Conservation (phyloP, 164 flowering plant genomes). For the Malania oleifera region DNA sequence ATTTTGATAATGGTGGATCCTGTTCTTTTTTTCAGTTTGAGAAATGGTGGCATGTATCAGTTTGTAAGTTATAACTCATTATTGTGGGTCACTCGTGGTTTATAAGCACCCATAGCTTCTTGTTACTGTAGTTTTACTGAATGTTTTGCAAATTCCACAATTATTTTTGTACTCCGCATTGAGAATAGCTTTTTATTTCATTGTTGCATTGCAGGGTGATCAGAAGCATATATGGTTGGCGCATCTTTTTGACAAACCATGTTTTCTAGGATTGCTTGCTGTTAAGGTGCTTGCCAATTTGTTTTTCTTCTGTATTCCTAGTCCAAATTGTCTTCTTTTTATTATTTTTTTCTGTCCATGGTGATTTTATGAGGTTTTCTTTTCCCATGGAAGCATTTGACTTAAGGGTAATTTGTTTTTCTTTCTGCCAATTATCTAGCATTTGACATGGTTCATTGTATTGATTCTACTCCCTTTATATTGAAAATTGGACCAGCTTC, state of each 20-base stretch:
- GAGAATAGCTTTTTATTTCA: neutral
- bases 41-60: too few species aligned
- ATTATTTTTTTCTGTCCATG: too few species aligned
- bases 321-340: too few species aligned
- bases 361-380: too few species aligned
- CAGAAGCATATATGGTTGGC: conserved; percentile 73
- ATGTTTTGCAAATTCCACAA: neutral
- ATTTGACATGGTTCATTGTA: too few species aligned
- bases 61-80: conserved; percentile 9
- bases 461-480: too few species aligned
- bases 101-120: too few species aligned
- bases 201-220: conserved; percentile 44
- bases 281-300: conserved; percentile 42
- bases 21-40: too few species aligned
- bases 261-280: conserved; percentile 89
- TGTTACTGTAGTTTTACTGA: neutral
- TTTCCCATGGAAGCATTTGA: too few species aligned
- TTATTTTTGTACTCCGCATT: neutral
- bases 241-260: conserved; percentile 95
- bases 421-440: too few species aligned
- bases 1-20: too few species aligned
- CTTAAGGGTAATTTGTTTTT: neutral
- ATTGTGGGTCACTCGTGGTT: neutral
- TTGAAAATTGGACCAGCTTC: too few species aligned
- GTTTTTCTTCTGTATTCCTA: neutral